Conservation (phyloP, 2,329 filamentous ascomycete species). For the Pezicula radicicola region DNA sequence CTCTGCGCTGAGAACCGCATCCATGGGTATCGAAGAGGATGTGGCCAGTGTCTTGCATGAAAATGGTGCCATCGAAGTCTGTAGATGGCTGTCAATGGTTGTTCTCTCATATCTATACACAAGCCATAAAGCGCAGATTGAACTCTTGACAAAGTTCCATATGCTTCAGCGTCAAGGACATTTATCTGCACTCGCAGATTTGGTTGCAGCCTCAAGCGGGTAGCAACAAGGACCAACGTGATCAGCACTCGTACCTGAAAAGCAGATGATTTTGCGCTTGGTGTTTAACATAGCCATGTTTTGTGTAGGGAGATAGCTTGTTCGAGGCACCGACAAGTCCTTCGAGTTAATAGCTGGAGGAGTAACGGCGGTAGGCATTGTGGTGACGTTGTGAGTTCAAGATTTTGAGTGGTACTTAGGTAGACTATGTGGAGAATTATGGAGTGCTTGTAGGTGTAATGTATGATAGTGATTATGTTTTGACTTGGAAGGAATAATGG, state of each 20-base stretch:
- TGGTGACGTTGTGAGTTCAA: constrained; percentile 13
- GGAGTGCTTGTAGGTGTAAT: background rate
- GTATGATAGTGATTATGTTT: background rate
- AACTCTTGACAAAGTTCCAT: no score
- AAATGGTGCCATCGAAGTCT: constrained; percentile 73
- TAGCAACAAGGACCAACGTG: constrained; percentile 1
- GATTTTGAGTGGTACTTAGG: background rate
- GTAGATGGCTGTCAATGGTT: constrained; percentile 7
- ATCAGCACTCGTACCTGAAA: constrained; percentile 43
- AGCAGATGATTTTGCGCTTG: constrained; percentile 56
- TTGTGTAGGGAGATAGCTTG: constrained; percentile 21
- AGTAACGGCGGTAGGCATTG: constrained; percentile 37
- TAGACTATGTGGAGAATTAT: background rate
- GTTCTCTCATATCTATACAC: background rate
- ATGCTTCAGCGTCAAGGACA: no score
- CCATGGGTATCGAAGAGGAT: constrained; percentile 65
- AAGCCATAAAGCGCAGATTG: background rate
- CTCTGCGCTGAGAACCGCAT: constrained; percentile 53
- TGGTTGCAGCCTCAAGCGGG: background rate
- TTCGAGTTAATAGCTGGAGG: constrained; percentile 30
- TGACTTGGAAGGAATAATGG: background rate
- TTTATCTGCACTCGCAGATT: no score
- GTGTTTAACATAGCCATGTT: constrained; percentile 30
- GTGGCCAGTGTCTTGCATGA: constrained; percentile 69
- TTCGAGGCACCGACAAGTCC: constrained; percentile 20